Base-by-base conservation (phyloP, 139 green algal genomes). In the Ettlia oleoabundans region DNA sequence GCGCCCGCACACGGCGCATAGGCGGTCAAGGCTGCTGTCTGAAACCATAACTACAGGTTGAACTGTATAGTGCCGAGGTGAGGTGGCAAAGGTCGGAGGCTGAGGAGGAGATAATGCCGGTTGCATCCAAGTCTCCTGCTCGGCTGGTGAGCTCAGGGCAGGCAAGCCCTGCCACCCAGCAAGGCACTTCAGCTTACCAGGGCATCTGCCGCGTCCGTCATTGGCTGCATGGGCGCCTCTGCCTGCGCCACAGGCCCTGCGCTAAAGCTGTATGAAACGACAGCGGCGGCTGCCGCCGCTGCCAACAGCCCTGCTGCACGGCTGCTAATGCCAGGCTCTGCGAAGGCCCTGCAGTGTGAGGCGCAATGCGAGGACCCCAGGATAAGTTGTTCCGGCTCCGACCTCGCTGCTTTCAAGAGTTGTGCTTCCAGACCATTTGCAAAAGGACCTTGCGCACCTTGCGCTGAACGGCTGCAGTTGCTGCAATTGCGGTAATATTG, bases 171-270 rank as follows among this genome's bases (percentile, higher is more conserved):
- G n/a, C n/a, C n/a, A n/a, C n/a, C n/a, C n/a, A n/a, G n/a, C n/a
- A n/a, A n/a, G n/a, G n/a, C n/a, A n/a, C n/a, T n/a, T n/a, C 19
- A 55, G 66, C 66, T 61, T 43, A 71, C 58, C 75, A 40, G 42
- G 26, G 71, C 41, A 21, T 58, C 6, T 1, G 75, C 30, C 18
- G 43, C 43, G 75, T 38, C 58, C 75, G 70, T 71, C 28, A 72
- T 58, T 0, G 38, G 28, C 75, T 70, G 26, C 75, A 37, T 58
- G 28, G 75, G 75, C 18, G 75, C 75, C 58, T 81, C 75, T 5
- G 75, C 75, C 3, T 81, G 75, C 18, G 75, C 75, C 4, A 81
- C 38, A 2, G 58, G 58, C 28, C 22, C 6, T 1, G 75, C 75
- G 26, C 33, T 32, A 55, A 81, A 81, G 58, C 75, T 40, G 62